Evolutionary conservation across 139 green algal genomes (phyloP), one percentile per base, ranked within the genome.

Genomic region (Gonium pectorale): DNA sequence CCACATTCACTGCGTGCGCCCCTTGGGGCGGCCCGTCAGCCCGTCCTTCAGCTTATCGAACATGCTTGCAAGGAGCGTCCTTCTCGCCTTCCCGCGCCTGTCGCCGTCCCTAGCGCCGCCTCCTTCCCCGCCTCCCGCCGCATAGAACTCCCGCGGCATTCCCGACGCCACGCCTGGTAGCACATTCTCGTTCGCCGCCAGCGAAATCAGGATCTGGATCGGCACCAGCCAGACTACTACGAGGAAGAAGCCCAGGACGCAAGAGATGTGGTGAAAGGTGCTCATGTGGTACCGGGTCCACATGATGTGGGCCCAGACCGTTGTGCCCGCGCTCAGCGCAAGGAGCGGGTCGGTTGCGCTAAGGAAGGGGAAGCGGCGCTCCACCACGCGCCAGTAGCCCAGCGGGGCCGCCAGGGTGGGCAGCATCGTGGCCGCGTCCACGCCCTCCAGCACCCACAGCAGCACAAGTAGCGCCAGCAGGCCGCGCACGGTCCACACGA

Each of bases 171-270:
- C 63, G 21, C 77, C 77, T 1, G 77, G 77, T 33, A 83, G 77
- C 4, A n/a, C 56, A 43, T 83, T 83, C 21, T 83, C 77, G 62
- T 83, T 83, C 29, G 77, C 77, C 3, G 77, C 77, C 33, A 83
- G 41, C 26, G 43, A 66, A 19, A 83, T 46, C 3, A 83, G 31
- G 15, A 83, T n/a, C 75, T 62, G 64, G 29, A 83, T 49, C 29
- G 75, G 75, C 35, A 60, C 51, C 60, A 83, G 29, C 51, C 60
- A 64, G 9, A 83, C 60, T 41, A 64, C 44, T 31, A 83, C 33
- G 21, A 83, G 77, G 41, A 83, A 83, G 43, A 83, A 83, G 2
- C 77, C 77, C 43, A 83, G 77, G 1, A 83, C 60, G 6, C 73
- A 43, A 2, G 3, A 22, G 6, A 83, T 37, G 62, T 64, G 62